Evolutionary conservation across 2,329 filamentous ascomycete species (phyloP).

Genomic region (Fusarium torulosum): DNA sequence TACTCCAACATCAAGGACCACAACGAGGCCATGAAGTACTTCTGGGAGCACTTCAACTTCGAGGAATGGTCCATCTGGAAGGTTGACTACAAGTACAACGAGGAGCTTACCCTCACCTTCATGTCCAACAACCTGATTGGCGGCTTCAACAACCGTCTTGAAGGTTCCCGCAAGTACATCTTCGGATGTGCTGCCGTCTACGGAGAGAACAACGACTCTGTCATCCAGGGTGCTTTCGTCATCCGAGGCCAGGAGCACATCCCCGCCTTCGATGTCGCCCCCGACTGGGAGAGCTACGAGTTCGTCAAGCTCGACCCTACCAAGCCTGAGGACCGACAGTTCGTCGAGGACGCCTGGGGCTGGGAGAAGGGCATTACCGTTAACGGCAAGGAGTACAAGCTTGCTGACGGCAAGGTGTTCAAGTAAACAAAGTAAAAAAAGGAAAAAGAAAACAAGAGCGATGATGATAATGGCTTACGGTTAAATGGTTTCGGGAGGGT

Average conservation of each 20-base stretch:
- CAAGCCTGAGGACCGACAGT: slow-evolving; percentile 86
- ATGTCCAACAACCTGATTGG: slow-evolving; percentile 99
- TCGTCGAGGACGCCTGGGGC: slow-evolving; percentile 87
- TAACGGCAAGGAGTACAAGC: slow-evolving; percentile 88
- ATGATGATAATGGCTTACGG: slow-evolving; percentile 53
- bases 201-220: slow-evolving; percentile 86
- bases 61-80: slow-evolving; percentile 97
- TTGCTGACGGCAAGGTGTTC: slow-evolving; percentile 97
- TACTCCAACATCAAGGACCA: slow-evolving; percentile 96
- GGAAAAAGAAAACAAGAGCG: slow-evolving; percentile 36
- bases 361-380: slow-evolving; percentile 89
- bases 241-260: slow-evolving; percentile 89
- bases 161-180: slow-evolving; percentile 97
- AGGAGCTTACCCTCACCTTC: slow-evolving; percentile 96
- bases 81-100: slow-evolving; percentile 98
- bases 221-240: slow-evolving; percentile 94
- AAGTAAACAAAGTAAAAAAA: slow-evolving; percentile 74
- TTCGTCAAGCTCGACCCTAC: slow-evolving; percentile 96
- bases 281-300: slow-evolving; percentile 95
- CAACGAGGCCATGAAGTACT: slow-evolving; percentile 86
- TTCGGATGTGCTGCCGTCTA: slow-evolving; percentile 93
- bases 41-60: slow-evolving; percentile 96
- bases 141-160: slow-evolving; percentile 97
- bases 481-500: slow-evolving; percentile 48
- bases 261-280: slow-evolving; percentile 95